Evolutionary conservation across 129 eudicot genomes (phyloP).

Genomic region (Daucus carota): DH1_v3.0 NC_030381.2:16263001-16263500

Average conservation of each 20-base stretch:
- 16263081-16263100: too few relatives aligned
- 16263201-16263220: background rate
- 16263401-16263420: background rate
- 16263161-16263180: background rate
- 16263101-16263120: too few relatives aligned
- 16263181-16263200: too few relatives aligned
- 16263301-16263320: conserved; percentile 26
- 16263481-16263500: background rate
- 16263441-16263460: conserved; percentile 28
- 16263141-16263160: background rate
- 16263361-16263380: conserved; percentile 16
- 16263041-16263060: too few relatives aligned
- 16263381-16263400: background rate
- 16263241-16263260: background rate
- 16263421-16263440: conserved; percentile 17
- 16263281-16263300: conserved; percentile 18
- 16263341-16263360: conserved; percentile 34
- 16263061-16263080: too few relatives aligned
- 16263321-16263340: conserved; percentile 17
- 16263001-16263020: too few relatives aligned
- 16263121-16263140: background rate
- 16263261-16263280: background rate
- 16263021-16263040: too few relatives aligned
- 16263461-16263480: conserved; percentile 30
- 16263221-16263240: background rate